These are phyloP conservation scores for Volvariella surrecta DNA, from an alignment of 1,284 basidiomycete species.

Conservation along the genomic window DNA sequence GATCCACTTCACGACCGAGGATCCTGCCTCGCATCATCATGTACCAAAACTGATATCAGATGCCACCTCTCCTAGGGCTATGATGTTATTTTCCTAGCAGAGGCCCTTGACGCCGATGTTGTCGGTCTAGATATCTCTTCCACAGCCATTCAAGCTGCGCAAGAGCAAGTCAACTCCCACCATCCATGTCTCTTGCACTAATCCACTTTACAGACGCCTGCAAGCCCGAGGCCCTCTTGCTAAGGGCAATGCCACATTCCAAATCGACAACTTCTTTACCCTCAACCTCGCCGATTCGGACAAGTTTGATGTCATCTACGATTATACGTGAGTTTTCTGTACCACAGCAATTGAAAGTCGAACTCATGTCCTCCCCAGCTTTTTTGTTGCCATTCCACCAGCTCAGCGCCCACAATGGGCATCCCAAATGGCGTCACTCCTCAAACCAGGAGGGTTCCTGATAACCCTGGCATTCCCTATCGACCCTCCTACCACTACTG, in stretches of 20 bases:
- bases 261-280: constrained; percentile 47
- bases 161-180: constrained; percentile 26
- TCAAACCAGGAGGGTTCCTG: constrained; percentile 52
- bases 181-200: neutral
- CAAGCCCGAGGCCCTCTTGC: constrained; percentile 7
- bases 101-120: constrained; percentile 36
- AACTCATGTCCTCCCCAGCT: constrained; percentile 28
- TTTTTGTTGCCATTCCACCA: constrained; percentile 66
- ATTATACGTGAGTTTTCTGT: constrained; percentile 60
- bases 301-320: constrained; percentile 51
- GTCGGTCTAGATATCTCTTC: constrained; percentile 50
- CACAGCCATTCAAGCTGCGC: constrained; percentile 43
- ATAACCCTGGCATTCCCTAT: constrained; percentile 50
- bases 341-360: no score
- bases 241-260: constrained; percentile 25
- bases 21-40: no score
- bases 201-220: constrained; percentile 6
- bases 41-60: no score
- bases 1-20: no score
- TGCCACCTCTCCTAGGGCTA: no score
- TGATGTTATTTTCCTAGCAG: constrained; percentile 49
- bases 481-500: constrained; percentile 27
- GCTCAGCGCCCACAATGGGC: constrained; percentile 48
- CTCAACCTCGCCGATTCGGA: constrained; percentile 27
- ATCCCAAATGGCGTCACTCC: constrained; percentile 41